Base-by-base conservation (phyloP, 1,284 basidiomycete genomes). In the Ceratobasidium sp. region DNA sequence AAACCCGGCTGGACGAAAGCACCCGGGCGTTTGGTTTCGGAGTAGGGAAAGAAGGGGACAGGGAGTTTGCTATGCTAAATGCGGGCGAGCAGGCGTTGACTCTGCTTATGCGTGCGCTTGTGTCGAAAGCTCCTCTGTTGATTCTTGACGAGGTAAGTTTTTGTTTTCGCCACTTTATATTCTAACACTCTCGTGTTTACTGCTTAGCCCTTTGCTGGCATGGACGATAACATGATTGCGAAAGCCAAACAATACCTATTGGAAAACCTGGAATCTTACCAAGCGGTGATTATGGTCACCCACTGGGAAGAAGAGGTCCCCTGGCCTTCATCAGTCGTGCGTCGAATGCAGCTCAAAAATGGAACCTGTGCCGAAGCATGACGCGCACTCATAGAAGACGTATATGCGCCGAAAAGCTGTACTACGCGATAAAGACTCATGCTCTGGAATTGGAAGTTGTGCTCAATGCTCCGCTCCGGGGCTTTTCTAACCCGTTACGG, bases 281-380 rank as follows among this genome's bases (percentile, higher is more conserved):
- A 96, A 83, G 92, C 90, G 0, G 91, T 94, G 17, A 85, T 97
- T 1, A 91, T 95, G 1, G 89, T 98, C 53, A 94, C 91, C 45
- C 96, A 97, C 83, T 96, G 93, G 89, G 92, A 93, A 78, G 92
- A 93, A 53, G 96, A 98, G 82, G 90, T 96, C 24, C 92, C 92
- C 1, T 94, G 92, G 92, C 60, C 73, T 29, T 11, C 59, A 9
- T 45, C 41, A 0, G n/a, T 41, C n/a, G 71, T 75, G 1, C 73
- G 53, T 27, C 65, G 47, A 50, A 22, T 76, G 22, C 44, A 56
- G 51, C 66, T 78, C 17, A 74, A 57, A 45, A 57, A 75, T 54
- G 76, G 76, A 7, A 53, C 57, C 1, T 62, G 69, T 53, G 17
- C 60, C 24, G 29, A 31, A n/a, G 17, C 33, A 44, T 17, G 19